Evolutionary conservation across 371 early-diverging fungal species (phyloP).

Genomic region (Gilbertella persicaria): DNA sequence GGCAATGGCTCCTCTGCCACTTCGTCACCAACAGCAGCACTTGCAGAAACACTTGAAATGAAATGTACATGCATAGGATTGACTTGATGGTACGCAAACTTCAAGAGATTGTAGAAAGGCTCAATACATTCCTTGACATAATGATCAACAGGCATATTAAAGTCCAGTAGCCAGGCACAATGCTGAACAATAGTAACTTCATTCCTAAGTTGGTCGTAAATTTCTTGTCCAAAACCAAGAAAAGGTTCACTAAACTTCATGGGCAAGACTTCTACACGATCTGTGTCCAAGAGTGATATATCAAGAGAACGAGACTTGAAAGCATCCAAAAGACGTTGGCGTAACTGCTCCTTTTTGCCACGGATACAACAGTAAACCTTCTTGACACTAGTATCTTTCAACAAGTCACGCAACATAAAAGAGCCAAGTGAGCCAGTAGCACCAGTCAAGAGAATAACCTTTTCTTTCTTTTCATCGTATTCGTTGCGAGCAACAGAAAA

Average conservation of each 20-base stretch:
- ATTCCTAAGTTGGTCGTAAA: slow-evolving; percentile 21
- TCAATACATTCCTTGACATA: slow-evolving; percentile 34
- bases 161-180: slow-evolving; percentile 40
- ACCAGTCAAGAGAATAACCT: slow-evolving; percentile 43
- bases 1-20: slow-evolving; percentile 28
- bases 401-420: slow-evolving; percentile 35
- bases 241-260: slow-evolving; percentile 12
- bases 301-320: slow-evolving; percentile 30
- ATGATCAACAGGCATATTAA: slow-evolving; percentile 31
- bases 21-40: background rate
- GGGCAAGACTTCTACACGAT: slow-evolving; percentile 13
- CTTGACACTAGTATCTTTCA: slow-evolving; percentile 22
- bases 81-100: slow-evolving; percentile 26
- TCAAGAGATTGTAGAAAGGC: slow-evolving; percentile 31
- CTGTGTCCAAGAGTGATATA: slow-evolving; percentile 6
- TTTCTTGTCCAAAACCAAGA: slow-evolving; percentile 23
- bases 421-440: slow-evolving; percentile 48
- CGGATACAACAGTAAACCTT: slow-evolving; percentile 38
- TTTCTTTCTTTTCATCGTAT: background rate
- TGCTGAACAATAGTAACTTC: slow-evolving; percentile 33
- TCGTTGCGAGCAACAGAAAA: slow-evolving; percentile 14
- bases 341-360: slow-evolving; percentile 6
- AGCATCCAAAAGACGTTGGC: slow-evolving; percentile 19
- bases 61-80: slow-evolving; percentile 34
- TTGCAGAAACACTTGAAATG: slow-evolving; percentile 33